Base-by-base conservation (phyloP, 2,329 filamentous ascomycete genomes). In the Fusarium nisikadoi region DNA sequence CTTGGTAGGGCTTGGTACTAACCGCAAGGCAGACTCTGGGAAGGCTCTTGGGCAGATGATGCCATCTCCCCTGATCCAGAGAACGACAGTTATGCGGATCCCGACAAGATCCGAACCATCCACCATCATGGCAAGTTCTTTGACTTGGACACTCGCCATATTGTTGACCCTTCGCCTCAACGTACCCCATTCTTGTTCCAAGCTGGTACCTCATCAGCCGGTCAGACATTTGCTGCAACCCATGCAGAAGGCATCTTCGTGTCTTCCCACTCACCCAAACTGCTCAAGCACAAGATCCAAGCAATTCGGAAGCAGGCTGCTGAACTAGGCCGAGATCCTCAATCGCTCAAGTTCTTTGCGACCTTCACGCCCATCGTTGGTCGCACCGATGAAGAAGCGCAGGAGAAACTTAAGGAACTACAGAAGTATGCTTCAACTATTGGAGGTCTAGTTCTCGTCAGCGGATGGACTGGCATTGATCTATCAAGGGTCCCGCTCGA, bases 241-340 rank as follows among this genome's bases (percentile, higher is more conserved):
- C 88, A 90, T 65, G 89, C 88, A 4, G 89, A 91, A 79, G 88
- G 86, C 3, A 88, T 90, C 49, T 90, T 90, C 66, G 86, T 90
- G 7, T 87, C 86, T 1, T 84, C 84, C 1, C 87, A 89, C 74
- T 86, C 84, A 0, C 85, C 87, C 0, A 69, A 79, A 6, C 79
- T 88, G 1, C 79, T 89, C 8, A 78, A 80, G 3, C 85, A 86
- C 2, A 87, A 88, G 58, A 82, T 90, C 38, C 81, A 83, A 41
- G 84, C 83, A 20, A 89, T 90, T 62, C 84, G 89, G 2, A 80
- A 84, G 23, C 80, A 87, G 9, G 88, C 88, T 0, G 81, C 82
- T 2, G 80, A 82, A 17, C 79, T 83, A 25, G 88, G 89, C 1
- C 84, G 89, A 3, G 88, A 90, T 72, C 88, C 88, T 13, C 80